Evolutionary conservation across 2,329 filamentous ascomycete species (phyloP).

Genomic region (Hypoxylon sp.): DNA sequence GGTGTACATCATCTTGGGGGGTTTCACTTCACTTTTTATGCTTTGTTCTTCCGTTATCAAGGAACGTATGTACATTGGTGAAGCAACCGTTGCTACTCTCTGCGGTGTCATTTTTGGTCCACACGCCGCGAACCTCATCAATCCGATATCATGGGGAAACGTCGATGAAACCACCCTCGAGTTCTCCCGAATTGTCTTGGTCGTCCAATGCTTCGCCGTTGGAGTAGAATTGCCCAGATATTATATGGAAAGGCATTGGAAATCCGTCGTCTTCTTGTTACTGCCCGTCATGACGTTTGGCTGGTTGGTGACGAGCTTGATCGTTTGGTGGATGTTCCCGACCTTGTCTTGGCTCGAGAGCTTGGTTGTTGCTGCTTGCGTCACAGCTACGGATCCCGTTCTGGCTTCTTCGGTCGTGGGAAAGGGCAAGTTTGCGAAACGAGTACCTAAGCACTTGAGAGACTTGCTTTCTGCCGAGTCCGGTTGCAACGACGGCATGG

Average conservation of each 20-base stretch:
- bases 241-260: conserved; percentile 99
- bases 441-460: conserved; percentile 96
- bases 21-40: conserved; percentile 99
- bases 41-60: conserved; percentile 98
- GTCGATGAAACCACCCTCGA: conserved; percentile 90
- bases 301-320: conserved; percentile 91
- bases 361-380: conserved; percentile 88
- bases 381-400: conserved; percentile 97
- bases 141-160: conserved; percentile 83
- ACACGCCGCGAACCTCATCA: conserved; percentile 84
- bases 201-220: conserved; percentile 93
- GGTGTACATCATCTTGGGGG: conserved; percentile 98
- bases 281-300: conserved; percentile 98
- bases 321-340: conserved; percentile 92
- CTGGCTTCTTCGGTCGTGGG: conserved; percentile 97
- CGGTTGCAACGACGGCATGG: conserved; percentile 99
- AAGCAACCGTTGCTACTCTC: conserved; percentile 93
- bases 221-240: conserved; percentile 91
- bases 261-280: conserved; percentile 87
- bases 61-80: conserved; percentile 97
- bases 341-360: conserved; percentile 90
- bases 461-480: conserved; percentile 96
- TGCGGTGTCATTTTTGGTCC: conserved; percentile 92
- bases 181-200: conserved; percentile 89
- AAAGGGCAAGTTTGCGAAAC: conserved; percentile 98